These are phyloP conservation scores for Penicillium sp. DNA, from an alignment of 2,329 filamentous ascomycete species.

Conservation along the genomic window DNA sequence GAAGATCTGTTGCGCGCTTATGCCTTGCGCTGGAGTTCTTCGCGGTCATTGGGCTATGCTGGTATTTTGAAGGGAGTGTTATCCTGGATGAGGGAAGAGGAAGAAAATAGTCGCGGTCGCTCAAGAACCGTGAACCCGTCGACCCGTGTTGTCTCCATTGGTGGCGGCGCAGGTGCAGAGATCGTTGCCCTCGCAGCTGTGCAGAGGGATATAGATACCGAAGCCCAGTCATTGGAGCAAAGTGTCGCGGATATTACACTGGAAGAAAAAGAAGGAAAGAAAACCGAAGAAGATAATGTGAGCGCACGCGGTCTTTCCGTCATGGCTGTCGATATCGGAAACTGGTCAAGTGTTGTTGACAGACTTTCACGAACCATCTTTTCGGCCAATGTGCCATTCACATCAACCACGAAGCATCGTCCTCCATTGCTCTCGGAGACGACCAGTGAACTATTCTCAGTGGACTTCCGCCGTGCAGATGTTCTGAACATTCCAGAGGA, in stretches of 20 bases:
- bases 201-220: conserved; percentile 41
- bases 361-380: conserved; percentile 61
- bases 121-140: background rate
- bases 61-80: conserved; percentile 52
- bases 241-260: conserved; percentile 19
- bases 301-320: conserved; percentile 44
- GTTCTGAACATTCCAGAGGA: conserved; percentile 47
- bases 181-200: conserved; percentile 64
- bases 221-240: conserved; percentile 10
- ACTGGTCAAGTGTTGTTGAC: conserved; percentile 68
- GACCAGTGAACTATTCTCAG: conserved; percentile 20
- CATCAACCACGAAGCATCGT: conserved; percentile 30
- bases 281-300: background rate
- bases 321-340: conserved; percentile 76
- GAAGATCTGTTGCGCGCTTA: conserved; percentile 77
- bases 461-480: conserved; percentile 54
- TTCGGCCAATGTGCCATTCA: conserved; percentile 31
- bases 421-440: conserved; percentile 29
- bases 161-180: conserved; percentile 68
- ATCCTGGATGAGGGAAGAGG: conserved; percentile 18
- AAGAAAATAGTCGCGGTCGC: background rate
- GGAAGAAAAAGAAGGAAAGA: conserved; percentile 9
- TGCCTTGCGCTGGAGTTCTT: conserved; percentile 87
- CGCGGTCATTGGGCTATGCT: conserved; percentile 80
- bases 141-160: conserved; percentile 57